Base-by-base conservation (phyloP, 305 asterid species). In the Solanum hybrid region DNA sequence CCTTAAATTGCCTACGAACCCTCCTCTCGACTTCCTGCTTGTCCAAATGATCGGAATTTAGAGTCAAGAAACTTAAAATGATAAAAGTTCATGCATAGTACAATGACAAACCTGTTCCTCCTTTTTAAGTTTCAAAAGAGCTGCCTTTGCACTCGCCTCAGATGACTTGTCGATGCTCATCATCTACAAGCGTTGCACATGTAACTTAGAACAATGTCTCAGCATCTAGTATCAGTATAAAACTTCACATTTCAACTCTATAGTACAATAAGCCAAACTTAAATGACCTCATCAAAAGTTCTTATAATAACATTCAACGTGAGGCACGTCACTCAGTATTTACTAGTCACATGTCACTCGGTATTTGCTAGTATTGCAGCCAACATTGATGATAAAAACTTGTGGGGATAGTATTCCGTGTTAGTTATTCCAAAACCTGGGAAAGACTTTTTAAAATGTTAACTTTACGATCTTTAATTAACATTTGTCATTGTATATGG, bases 1-100 rank as follows among this genome's bases (percentile, higher is more conserved):
- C 99, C 93, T 96, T 96, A 72, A 96, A 97, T 87, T 97, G 99
- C 86, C 90, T 88, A 6, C 98, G 97, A 34, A 97, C 98, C 86
- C 90, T 94, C 89, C 90, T 92, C n/a, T 95, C 95, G n/a, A 93
- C 88, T 90, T 96, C 99, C 99, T 97, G 95, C 89, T 91, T 31
- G 26, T 66, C 60, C 86, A 56, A 40, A 40, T 87, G 77, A 20
- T n/a, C 13, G 26, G 26, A n/a, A 69, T 60, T 90, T 69, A 90
- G 40, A 51, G 26, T 35, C 29, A 3, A 22, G 22, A 36, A 38
- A 1, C 34, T 26, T 14, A 36, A 88, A 24, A 31, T 14, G 24
- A 56, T 16, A 32, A 60, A 38, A 32, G 20, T 17, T 5, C 7
- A 13, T 42, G 60, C 14, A 17, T 5, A 35, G 1, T 24, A 82